Evolutionary conservation across 129 eudicot genomes (phyloP).

Genomic region (Deinandra increscens): DNA sequence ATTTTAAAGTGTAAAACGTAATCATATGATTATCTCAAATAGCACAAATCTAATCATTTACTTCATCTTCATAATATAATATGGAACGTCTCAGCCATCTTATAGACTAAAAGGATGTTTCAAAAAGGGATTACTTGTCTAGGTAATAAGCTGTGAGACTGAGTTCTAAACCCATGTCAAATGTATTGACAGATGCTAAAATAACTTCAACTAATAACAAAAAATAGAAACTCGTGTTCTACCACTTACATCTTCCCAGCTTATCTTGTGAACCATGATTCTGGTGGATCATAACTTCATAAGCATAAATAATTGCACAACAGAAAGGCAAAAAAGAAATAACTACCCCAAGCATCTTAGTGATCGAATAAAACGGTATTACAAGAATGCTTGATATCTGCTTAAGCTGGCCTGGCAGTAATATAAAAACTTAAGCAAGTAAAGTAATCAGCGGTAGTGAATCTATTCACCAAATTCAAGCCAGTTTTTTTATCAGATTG

Average conservation of each 20-base stretch:
- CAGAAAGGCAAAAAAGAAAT: background rate
- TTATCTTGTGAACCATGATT: background rate
- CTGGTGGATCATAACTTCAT: background rate
- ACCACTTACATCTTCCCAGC: background rate
- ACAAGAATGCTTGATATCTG: slow-evolving; percentile 3
- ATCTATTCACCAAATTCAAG: background rate
- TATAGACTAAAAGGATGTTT: background rate
- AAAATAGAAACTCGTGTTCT: background rate
- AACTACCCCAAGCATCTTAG: background rate
- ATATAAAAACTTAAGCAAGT: background rate
- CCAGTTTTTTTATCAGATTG: background rate
- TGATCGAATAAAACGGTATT: background rate
- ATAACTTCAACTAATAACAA: background rate
- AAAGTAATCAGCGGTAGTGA: background rate
- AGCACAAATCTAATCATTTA: background rate
- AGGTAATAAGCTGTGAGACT: background rate
- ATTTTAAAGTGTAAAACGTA: background rate
- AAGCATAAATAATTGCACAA: background rate
- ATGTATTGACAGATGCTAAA: background rate
- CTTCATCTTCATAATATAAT: slow-evolving; percentile 5
- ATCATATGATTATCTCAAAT: background rate
- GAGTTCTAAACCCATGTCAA: background rate
- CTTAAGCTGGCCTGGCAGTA: background rate
- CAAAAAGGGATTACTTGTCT: background rate
- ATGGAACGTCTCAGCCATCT: slow-evolving; percentile 13